A percentile compares a stretch with the other conserved stretches of the same genome.
phyloP scores from a whole-genome alignment of 208 protist species.

The Leishmania gerbilli region DNA sequence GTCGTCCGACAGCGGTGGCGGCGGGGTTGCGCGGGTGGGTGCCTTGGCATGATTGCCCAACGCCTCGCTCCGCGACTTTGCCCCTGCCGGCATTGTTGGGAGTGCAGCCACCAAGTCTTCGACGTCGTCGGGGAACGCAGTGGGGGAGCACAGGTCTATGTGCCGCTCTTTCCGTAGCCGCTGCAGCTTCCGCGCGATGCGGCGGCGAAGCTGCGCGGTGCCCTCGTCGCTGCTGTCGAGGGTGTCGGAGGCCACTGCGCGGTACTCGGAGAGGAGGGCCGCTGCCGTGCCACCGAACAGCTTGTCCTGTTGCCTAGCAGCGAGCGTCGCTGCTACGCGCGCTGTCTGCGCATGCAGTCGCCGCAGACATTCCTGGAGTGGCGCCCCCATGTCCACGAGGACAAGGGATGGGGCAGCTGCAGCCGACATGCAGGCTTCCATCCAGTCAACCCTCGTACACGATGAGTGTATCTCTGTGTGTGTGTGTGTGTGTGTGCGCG shows the following conservation, averaged over 20 bases:
- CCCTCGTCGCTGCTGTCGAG: neutral
- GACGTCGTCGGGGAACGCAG: constrained; percentile 2
- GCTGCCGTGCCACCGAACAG: neutral
- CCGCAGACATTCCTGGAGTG: constrained; percentile 22
- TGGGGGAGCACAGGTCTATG: constrained; percentile 7
- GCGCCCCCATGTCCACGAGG: constrained; percentile 20
- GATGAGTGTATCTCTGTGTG: neutral
- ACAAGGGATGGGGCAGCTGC: constrained; percentile 3
- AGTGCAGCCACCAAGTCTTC: neutral
- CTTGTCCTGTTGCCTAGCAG: neutral
- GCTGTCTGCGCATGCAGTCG: constrained; percentile 18
- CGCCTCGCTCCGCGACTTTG: neutral
- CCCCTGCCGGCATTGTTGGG: neutral
- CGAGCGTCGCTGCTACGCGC: constrained; percentile 4
- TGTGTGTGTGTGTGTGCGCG: neutral
- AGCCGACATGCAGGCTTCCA: neutral
- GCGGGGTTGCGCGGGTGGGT: neutral
- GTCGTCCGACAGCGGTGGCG: neutral
- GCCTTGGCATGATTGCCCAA: neutral
- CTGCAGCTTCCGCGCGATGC: constrained; percentile 23
- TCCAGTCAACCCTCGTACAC: neutral
- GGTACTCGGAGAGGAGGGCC: constrained; percentile 4
- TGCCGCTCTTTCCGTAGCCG: constrained; percentile 17
- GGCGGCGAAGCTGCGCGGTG: constrained; percentile 10
- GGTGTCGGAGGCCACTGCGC: neutral